These are phyloP conservation scores for Amphirosellinia nigrospora DNA, from an alignment of 495 filamentous ascomycete species.

Conservation along the genomic window DNA sequence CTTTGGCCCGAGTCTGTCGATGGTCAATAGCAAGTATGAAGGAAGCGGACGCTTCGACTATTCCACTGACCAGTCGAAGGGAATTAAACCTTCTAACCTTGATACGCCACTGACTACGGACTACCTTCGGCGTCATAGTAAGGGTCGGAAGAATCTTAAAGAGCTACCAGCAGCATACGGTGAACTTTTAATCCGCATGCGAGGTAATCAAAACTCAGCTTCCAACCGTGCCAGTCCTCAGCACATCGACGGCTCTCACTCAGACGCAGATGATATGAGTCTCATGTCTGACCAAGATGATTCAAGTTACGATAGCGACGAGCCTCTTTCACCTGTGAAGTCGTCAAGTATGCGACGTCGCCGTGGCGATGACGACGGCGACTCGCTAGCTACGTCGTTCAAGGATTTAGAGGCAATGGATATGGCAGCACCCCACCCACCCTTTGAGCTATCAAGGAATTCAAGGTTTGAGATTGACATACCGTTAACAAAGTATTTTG, in stretches of 20 bases:
- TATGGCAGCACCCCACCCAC: slow-evolving; percentile 42
- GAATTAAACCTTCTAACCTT: slow-evolving; percentile 20
- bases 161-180: slow-evolving; percentile 45
- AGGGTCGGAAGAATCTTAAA: slow-evolving; percentile 44
- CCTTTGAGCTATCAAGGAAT: slow-evolving; percentile 47
- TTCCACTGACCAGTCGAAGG: slow-evolving; percentile 36
- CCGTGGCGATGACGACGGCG: slow-evolving; percentile 51
- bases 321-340: slow-evolving; percentile 51
- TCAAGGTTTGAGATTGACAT: slow-evolving; percentile 50
- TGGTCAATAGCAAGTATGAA: slow-evolving; percentile 58
- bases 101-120: slow-evolving; percentile 47
- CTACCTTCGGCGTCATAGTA: slow-evolving; percentile 45
- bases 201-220: slow-evolving; percentile 32
- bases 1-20: slow-evolving; percentile 54
- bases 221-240: slow-evolving; percentile 36
- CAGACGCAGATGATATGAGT: slow-evolving; percentile 55
- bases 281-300: slow-evolving; percentile 57
- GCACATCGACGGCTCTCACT: slow-evolving; percentile 44
- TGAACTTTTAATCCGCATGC: slow-evolving; percentile 40
- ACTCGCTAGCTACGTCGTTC: slow-evolving; percentile 56
- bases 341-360: slow-evolving; percentile 43
- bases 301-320: slow-evolving; percentile 51
- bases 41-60: slow-evolving; percentile 55
- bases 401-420: slow-evolving; percentile 51
- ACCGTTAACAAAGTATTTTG: slow-evolving; percentile 55